phyloP scores from a whole-genome alignment of 73 alveolate genomes.

The Paramecium sexaurelia region DNA sequence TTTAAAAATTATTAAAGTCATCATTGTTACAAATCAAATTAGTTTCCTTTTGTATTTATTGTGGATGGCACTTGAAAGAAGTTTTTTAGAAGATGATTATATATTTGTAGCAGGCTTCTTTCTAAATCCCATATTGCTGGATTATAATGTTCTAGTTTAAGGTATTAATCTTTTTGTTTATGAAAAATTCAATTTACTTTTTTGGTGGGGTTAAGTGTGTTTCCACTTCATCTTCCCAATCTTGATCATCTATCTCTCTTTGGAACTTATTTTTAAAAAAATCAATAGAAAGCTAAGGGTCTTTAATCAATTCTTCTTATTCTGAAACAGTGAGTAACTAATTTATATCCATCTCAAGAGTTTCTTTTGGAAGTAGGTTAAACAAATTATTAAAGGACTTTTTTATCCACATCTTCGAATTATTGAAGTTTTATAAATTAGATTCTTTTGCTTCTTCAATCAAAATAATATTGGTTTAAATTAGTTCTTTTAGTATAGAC shows the following conservation, averaged over 20 bases:
- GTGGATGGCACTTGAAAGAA: background rate
- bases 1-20: background rate
- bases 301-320: background rate
- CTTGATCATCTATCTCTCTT: slow-evolving; percentile 21
- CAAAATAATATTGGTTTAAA: background rate
- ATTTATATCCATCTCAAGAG: background rate
- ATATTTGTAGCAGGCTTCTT: background rate
- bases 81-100: background rate
- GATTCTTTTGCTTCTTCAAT: background rate
- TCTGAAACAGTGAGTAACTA: background rate
- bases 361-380: background rate
- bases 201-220: slow-evolving; percentile 23
- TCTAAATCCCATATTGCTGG: slow-evolving; percentile 14
- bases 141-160: background rate
- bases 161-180: background rate
- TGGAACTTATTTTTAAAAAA: slow-evolving; percentile 13
- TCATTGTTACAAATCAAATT: background rate
- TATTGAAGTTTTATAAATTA: background rate
- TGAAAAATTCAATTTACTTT: slow-evolving; percentile 15
- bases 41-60: background rate
- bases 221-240: slow-evolving; percentile 48
- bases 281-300: background rate
- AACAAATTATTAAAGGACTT: background rate
- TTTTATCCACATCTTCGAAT: slow-evolving; percentile 47
- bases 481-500: background rate